These are phyloP conservation scores for Coprinopsis strossmayeri DNA, from an alignment of 768 basidiomycete genomes.

Conservation along the genomic window DNA sequence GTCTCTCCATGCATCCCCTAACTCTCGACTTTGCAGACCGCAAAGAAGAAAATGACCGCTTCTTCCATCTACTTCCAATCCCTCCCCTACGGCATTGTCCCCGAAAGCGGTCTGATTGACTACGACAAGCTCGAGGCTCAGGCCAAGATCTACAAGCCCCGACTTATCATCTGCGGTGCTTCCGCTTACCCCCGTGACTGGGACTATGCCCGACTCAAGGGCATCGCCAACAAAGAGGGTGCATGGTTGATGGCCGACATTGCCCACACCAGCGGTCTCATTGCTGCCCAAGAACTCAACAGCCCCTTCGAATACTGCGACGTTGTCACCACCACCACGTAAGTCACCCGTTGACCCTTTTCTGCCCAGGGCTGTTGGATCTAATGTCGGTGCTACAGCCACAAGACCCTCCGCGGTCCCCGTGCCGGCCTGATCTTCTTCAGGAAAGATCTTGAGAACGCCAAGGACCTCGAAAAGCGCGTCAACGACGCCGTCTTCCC, in stretches of 20 bases:
- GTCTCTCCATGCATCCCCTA: slow-evolving; percentile 7
- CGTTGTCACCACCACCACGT: slow-evolving; percentile 97
- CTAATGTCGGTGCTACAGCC: slow-evolving; percentile 34
- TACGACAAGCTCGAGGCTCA: slow-evolving; percentile 75
- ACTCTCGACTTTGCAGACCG: slow-evolving; percentile 55
- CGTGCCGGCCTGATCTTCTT: slow-evolving; percentile 98
- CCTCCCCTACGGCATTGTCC: slow-evolving; percentile 83
- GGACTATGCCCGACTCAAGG: slow-evolving; percentile 84
- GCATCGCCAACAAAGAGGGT: slow-evolving; percentile 79
- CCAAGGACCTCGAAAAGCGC: slow-evolving; percentile 88
- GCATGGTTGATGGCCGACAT: slow-evolving; percentile 96
- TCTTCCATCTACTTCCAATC: slow-evolving; percentile 99
- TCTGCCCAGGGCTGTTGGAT: neutral
- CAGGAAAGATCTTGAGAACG: slow-evolving; percentile 80
- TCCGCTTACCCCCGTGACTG: slow-evolving; percentile 98
- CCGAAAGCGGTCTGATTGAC: slow-evolving; percentile 83
- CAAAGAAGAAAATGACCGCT: slow-evolving; percentile 99
- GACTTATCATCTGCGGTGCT: slow-evolving; percentile 93
- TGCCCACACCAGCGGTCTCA: slow-evolving; percentile 93
- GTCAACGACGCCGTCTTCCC: slow-evolving; percentile 99
- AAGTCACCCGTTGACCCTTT: slow-evolving; percentile 20
- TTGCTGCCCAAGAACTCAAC: slow-evolving; percentile 86
- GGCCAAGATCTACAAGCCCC: slow-evolving; percentile 93
- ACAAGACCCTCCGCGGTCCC: slow-evolving; percentile 98
- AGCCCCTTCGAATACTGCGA: slow-evolving; percentile 95